Evolutionary conservation across 83 land plant genomes (phyloP).

Genomic region (Picea mariana): DNA sequence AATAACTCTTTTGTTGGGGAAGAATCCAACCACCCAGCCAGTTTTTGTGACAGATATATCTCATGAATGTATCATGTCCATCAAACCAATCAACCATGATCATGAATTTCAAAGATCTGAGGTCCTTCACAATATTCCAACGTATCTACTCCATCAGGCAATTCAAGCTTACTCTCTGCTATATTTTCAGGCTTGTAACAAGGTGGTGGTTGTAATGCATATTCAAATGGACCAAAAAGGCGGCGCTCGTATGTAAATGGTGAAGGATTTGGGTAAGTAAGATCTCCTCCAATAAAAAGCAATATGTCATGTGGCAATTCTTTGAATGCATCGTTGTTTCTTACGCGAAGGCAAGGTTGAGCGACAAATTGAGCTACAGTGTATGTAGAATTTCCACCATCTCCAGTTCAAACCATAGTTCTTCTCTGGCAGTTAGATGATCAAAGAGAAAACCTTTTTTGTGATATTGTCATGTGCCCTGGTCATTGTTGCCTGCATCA

Average conservation of each 20-base stretch:
- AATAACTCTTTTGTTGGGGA: conserved; percentile 97
- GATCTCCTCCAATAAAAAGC: conserved; percentile 93
- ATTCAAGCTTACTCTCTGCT: too few relatives aligned
- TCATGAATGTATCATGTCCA: conserved; percentile 90
- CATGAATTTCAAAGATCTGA: too few relatives aligned
- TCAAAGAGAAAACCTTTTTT: conserved; percentile 69
- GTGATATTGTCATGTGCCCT: conserved; percentile 49
- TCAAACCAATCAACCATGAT: too few relatives aligned
- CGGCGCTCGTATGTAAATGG: too few relatives aligned
- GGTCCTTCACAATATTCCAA: too few relatives aligned
- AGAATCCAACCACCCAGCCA: conserved; percentile 99
- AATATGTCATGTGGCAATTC: conserved; percentile 76
- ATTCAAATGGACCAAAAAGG: too few relatives aligned
- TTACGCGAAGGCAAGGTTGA: conserved; percentile 66
- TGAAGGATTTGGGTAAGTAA: conserved; percentile 34
- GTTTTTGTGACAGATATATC: conserved; percentile 96
- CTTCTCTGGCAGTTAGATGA: conserved; percentile 66
- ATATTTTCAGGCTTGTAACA: too few relatives aligned
- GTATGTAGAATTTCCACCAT: conserved; percentile 99
- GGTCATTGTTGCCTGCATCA: conserved; percentile 98
- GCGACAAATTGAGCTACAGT: conserved; percentile 90
- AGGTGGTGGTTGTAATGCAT: too few relatives aligned
- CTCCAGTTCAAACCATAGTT: conserved; percentile 99
- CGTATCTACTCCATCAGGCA: too few relatives aligned
- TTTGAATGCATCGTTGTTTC: conserved; percentile 21